phyloP scores from a whole-genome alignment of 2,329 filamentous ascomycete genomes.

The Fusarium sp. region DNA sequence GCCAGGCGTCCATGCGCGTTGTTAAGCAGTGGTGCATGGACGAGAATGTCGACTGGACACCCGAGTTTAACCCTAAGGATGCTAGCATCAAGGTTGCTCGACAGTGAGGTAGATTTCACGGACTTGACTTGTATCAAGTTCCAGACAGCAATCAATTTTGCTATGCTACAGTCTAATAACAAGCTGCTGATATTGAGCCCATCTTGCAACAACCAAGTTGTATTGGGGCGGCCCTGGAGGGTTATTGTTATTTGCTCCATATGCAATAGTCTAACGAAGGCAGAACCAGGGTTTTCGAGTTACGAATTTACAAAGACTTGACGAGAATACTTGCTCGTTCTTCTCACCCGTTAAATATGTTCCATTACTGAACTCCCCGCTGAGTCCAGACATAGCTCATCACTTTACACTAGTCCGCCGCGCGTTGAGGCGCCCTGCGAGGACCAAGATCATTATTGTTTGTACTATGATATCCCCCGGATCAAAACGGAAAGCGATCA shows the following conservation, averaged over 20 bases:
- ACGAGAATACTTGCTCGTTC: neutral
- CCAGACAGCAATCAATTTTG: neutral
- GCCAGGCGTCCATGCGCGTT: slow-evolving; percentile 52
- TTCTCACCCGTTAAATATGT: slow-evolving; percentile 9
- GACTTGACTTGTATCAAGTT: neutral
- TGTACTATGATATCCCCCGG: slow-evolving; percentile 41
- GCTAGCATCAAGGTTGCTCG: slow-evolving; percentile 30
- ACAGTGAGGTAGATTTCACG: slow-evolving; percentile 1
- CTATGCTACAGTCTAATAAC: slow-evolving; percentile 6
- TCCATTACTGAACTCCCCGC: neutral
- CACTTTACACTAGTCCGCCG: slow-evolving; percentile 9
- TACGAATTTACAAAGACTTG: neutral
- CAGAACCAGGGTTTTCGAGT: neutral
- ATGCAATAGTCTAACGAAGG: neutral
- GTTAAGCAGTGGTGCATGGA: slow-evolving; percentile 58
- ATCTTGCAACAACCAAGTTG: neutral
- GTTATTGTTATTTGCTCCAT: neutral
- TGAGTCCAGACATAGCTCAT: slow-evolving; percentile 2
- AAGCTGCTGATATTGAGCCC: slow-evolving; percentile 20
- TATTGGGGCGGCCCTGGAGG: neutral
- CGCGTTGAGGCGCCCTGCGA: slow-evolving; percentile 6
- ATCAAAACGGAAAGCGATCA: slow-evolving; percentile 35
- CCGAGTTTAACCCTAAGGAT: slow-evolving; percentile 50
- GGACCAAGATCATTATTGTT: slow-evolving; percentile 25
- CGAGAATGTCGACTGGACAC: slow-evolving; percentile 60